Evolutionary conservation across 2,329 filamentous ascomycete genomes (phyloP).

Genomic region (Pestalotiopsis sp.): DNA sequence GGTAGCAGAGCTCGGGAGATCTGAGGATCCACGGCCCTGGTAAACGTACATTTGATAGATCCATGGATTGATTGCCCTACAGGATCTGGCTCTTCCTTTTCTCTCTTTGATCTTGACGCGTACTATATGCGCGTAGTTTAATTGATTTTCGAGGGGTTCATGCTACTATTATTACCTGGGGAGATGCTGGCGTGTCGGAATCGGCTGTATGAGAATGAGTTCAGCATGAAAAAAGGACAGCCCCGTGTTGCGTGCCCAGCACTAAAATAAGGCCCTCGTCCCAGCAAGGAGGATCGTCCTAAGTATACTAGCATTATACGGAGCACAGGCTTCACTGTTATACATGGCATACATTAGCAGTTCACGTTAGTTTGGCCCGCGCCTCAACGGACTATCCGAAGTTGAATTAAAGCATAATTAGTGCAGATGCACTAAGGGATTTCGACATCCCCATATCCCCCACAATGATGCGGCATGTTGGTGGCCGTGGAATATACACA

Average conservation of each 20-base stretch:
- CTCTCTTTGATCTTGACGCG: not conserved
- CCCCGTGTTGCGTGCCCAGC: not conserved
- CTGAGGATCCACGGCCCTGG: not conserved
- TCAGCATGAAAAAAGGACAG: not conserved
- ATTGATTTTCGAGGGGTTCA: not conserved
- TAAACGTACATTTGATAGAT: not conserved
- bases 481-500: conserved; percentile 3
- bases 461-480: not conserved
- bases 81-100: not conserved
- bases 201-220: not conserved
- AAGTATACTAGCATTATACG: not conserved
- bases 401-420: conserved; percentile 7
- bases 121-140: not conserved
- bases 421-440: conserved; percentile 3
- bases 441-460: conserved; percentile 8
- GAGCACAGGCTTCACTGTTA: not conserved
- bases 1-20: not conserved
- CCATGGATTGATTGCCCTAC: not conserved
- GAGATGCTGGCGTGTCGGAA: not conserved
- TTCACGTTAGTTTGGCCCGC: not conserved
- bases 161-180: not conserved
- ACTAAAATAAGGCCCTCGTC: not conserved
- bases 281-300: not conserved
- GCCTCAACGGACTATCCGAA: not conserved
- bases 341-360: not conserved